Evolutionary conservation across 768 basidiomycete genomes (phyloP).

Genomic region (Pleurotus cornucopiae): DNA sequence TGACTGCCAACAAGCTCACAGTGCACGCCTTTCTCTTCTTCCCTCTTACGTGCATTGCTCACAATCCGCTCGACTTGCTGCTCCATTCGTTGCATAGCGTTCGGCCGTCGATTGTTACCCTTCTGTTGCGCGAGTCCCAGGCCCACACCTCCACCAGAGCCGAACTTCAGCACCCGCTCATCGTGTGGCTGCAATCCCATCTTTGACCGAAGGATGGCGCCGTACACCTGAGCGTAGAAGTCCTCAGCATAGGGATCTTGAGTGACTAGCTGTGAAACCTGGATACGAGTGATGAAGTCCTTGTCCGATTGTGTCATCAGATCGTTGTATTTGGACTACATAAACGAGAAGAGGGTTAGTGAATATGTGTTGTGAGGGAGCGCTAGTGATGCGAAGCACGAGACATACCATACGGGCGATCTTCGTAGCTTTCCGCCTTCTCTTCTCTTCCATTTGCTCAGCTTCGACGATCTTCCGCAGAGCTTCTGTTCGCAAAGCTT

Average conservation of each 20-base stretch:
- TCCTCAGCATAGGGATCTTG: constrained; percentile 97
- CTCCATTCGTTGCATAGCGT: constrained; percentile 90
- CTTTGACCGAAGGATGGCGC: constrained; percentile 76
- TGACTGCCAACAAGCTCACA: constrained; percentile 25
- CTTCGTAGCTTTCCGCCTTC: constrained; percentile 77
- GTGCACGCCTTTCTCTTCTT: constrained; percentile 77
- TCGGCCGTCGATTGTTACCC: constrained; percentile 65
- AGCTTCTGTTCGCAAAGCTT: constrained; percentile 69
- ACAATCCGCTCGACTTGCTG: constrained; percentile 96
- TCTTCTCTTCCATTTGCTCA: constrained; percentile 82
- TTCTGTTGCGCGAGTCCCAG: constrained; percentile 69
- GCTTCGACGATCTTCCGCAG: constrained; percentile 90
- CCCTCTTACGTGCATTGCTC: constrained; percentile 80
- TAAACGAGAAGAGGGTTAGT: constrained; percentile 1
- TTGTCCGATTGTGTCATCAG: constrained; percentile 98
- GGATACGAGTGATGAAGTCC: constrained; percentile 98
- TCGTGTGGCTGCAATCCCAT: constrained; percentile 69
- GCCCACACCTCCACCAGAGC: constrained; percentile 79
- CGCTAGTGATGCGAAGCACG: neutral
- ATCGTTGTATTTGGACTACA: constrained; percentile 86
- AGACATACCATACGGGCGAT: constrained; percentile 79
- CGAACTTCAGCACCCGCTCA: constrained; percentile 82
- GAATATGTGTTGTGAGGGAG: constrained; percentile 5
- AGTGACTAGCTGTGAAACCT: constrained; percentile 96
- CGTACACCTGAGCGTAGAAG: constrained; percentile 97